phyloP scores from a whole-genome alignment of 345 rosid species.

The Stellera chamaejasme region DNA sequence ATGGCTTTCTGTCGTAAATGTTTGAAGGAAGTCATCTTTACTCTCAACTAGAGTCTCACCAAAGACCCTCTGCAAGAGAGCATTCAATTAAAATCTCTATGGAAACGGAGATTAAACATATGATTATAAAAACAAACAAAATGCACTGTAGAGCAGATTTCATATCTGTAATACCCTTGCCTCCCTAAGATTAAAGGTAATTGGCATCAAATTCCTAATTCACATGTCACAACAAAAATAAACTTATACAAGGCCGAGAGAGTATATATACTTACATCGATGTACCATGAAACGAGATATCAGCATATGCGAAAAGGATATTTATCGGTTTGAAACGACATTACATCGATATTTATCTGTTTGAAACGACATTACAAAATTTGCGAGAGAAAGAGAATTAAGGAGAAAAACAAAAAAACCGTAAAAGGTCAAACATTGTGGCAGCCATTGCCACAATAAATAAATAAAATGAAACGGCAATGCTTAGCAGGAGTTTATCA shows the following conservation, averaged over 20 bases:
- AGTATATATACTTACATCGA: slow-evolving; percentile 55
- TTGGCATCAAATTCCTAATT: slow-evolving; percentile 2
- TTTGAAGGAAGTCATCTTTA: slow-evolving; percentile 67
- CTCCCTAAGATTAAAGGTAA: slow-evolving; percentile 42
- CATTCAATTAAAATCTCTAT: slow-evolving; percentile 13
- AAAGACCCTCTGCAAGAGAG: slow-evolving; percentile 53
- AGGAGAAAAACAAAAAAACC: slow-evolving; percentile 3
- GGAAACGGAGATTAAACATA: neutral
- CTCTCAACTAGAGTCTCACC: slow-evolving; percentile 75
- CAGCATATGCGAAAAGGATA: slow-evolving; percentile 57
- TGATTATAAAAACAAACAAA: neutral
- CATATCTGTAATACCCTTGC: slow-evolving; percentile 83
- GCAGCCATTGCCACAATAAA: neutral
- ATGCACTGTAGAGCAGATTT: slow-evolving; percentile 67
- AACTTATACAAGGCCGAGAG: neutral
- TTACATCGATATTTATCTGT: no score
- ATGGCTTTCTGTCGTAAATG: slow-evolving; percentile 53
- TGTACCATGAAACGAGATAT: slow-evolving; percentile 47
- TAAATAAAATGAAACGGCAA: neutral
- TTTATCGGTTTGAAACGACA: slow-evolving; percentile 48
- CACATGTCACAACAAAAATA: neutral
- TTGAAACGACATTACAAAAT: no score
- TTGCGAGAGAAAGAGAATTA: neutral
- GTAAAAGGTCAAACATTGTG: neutral
- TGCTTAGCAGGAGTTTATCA: neutral